Base-by-base conservation (phyloP, 352 stramenopile species). In the Pythium graminicola region DNA sequence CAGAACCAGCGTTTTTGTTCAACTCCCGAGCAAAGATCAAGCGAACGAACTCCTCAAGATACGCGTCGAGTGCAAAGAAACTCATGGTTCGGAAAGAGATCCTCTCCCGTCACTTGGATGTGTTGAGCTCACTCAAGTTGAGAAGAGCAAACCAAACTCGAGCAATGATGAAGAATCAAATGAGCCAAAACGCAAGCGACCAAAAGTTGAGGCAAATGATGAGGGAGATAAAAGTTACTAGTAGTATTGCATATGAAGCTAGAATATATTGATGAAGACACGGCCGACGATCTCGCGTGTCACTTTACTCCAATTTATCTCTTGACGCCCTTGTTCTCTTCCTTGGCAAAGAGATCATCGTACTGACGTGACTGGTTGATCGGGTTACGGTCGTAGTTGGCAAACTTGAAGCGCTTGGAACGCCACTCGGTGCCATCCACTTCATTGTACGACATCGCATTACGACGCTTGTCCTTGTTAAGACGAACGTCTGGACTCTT, bases 401-500 rank as follows among this genome's bases (percentile, higher is more conserved):
- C 29, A 35, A 35, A 35, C 29, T 35, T 35, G 29, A 35, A 7
- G 29, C 29, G 29, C 7, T 35, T 35, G 7, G 7, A 13, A 13
- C 29, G 29, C 29, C 29, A 35, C 29, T 35, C 29, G 29, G 29
- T 13, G 29, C 29, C 29, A 13, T 7, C 29, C 29, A 35, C 29
- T 35, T 35, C 29, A 40, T 73, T 57, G 65, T 84, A 64, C 29
- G 29, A 7, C 29, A 64, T 84, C 70, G 41, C 83, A 44, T 43
- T 57, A 22, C 19, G 64, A 33, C 75, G 75, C 43, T 71, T 57
- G 22, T 81, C 64, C 68, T 86, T 86, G 70, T 80, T 70, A 52
- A 86, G 64, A 62, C 77, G 81, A 54, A 81, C 75, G 50, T 83
- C 75, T 41, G 72, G 75, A 65, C 80, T 81, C 29, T 35, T 35